phyloP scores from a whole-genome alignment of 2,329 filamentous ascomycete genomes.

The Neonectria magnoliae region DNA sequence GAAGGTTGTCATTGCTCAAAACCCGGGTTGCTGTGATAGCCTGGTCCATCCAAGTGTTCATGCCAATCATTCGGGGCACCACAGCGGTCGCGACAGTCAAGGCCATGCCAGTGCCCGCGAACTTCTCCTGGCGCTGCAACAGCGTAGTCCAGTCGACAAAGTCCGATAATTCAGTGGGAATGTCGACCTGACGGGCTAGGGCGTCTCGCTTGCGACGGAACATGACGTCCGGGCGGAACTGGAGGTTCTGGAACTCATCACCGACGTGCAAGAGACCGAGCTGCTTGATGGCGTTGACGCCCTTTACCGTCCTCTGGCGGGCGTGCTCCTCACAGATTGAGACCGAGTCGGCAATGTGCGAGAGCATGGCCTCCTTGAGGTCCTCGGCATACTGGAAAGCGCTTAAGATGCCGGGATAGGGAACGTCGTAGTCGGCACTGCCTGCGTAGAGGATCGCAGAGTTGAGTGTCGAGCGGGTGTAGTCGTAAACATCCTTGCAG shows the following conservation, averaged over 20 bases:
- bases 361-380: conserved; percentile 89
- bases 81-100: conserved; percentile 90
- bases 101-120: conserved; percentile 93
- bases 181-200: conserved; percentile 84
- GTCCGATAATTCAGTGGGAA: conserved; percentile 89
- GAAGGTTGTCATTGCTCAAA: conserved; percentile 82
- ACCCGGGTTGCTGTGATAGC: conserved; percentile 83
- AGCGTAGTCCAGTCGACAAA: conserved; percentile 90
- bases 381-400: conserved; percentile 95
- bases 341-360: conserved; percentile 84
- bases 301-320: conserved; percentile 77
- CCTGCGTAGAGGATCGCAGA: conserved; percentile 81
- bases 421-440: conserved; percentile 80
- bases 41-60: conserved; percentile 89
- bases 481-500: conserved; percentile 84
- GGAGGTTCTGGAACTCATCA: conserved; percentile 84
- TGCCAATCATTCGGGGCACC: conserved; percentile 82
- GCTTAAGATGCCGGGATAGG: conserved; percentile 85
- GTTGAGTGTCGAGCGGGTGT: conserved; percentile 80
- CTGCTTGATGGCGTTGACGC: conserved; percentile 88
- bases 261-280: conserved; percentile 89
- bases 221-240: conserved; percentile 93
- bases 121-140: conserved; percentile 91
- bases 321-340: conserved; percentile 85
- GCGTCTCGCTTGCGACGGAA: conserved; percentile 86